Evolutionary conservation across 2,329 filamentous ascomycete species (phyloP), one percentile per base, ranked within the genome.

Genomic region (Phyllosticta ampelicida): DNA sequence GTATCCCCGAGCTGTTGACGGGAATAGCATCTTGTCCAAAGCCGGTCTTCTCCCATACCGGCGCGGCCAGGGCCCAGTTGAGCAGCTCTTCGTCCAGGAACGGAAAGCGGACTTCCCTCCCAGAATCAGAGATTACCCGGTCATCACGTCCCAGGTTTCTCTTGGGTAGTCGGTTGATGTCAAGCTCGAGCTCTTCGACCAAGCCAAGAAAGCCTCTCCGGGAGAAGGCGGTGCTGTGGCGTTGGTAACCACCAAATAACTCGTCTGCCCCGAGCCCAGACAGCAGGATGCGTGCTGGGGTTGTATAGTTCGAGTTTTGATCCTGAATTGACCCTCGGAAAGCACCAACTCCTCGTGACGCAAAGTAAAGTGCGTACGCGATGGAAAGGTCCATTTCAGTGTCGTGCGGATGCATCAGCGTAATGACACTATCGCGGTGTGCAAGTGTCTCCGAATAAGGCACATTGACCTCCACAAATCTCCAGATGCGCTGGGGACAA

Each of bases 351-450:
- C 90, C 92, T 48, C 90, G 82, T 0, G 92, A 86, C 5, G 94
- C 90, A 74, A 99, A 99, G 71, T 96, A 97, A n/a, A 99, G 78
- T 0, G 94, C 94, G 65, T 82, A 86, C 0, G 89, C 87, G 65
- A 99, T 99, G 3, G 94, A 99, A 0, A 99, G 78, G 66, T 99
- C 94, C 94, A 99, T 99, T 72, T 99, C 94, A 0, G 94, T 99
- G 64, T 96, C 92, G 72, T 99, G 94, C 0, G 94, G 94, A 64
- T 87, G 80, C 70, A 99, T 96, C 18, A 99, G 77, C 1, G 82
- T 79, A 44, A 91, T 80, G 19, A 99, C 81, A 23, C 79, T 79
- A 2, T 79, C 67, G 61, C 89, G 83, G 65, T 95, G 87, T 1
- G 79, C 77, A 50, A 85, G 68, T 0, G 86, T 87, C 65, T 95